A percentile compares a stretch with the other conserved stretches of the same genome.
Conservation (phyloP, 257 asterid species). For the Ocimum tenuiflorum region DNA sequence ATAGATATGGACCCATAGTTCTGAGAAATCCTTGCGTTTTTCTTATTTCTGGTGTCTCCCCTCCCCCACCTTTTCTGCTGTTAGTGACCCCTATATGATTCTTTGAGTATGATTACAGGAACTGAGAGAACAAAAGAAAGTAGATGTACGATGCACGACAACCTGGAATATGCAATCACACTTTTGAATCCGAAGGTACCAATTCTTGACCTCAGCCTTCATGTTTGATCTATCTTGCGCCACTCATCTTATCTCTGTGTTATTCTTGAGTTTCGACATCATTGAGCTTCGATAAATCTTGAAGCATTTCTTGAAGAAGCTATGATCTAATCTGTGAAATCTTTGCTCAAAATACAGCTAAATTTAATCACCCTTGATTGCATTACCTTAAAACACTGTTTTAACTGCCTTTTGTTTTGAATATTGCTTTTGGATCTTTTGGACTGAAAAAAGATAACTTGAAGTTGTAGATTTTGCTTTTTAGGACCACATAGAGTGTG, state of each 20-base stretch:
- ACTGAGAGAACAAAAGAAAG: conserved; percentile 9
- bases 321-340: not conserved
- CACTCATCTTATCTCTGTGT: not conserved
- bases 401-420: not conserved
- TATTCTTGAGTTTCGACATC: not conserved
- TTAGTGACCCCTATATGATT: conserved; percentile 7
- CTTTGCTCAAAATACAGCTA: not conserved
- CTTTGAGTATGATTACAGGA: conserved; percentile 32
- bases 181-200: conserved; percentile 1
- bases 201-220: not conserved
- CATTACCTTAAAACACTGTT: not conserved
- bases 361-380: not conserved
- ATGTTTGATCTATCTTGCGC: no score
- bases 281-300: not conserved
- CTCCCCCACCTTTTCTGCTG: not conserved
- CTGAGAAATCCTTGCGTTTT: not conserved
- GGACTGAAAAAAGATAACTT: not conserved
- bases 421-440: conserved; percentile 15
- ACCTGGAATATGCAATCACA: conserved; percentile 10
- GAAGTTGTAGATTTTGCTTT: not conserved
- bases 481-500: conserved; percentile 22
- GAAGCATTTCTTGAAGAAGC: not conserved
- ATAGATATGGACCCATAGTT: not conserved
- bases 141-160: conserved; percentile 1
- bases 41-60: not conserved